Percentiles rank a stretch among this genome's conserved stretches.
These are phyloP conservation scores for Rhynchosporium agropyri DNA, from an alignment of 2,329 filamentous ascomycete species.

Conservation along the genomic window DNA sequence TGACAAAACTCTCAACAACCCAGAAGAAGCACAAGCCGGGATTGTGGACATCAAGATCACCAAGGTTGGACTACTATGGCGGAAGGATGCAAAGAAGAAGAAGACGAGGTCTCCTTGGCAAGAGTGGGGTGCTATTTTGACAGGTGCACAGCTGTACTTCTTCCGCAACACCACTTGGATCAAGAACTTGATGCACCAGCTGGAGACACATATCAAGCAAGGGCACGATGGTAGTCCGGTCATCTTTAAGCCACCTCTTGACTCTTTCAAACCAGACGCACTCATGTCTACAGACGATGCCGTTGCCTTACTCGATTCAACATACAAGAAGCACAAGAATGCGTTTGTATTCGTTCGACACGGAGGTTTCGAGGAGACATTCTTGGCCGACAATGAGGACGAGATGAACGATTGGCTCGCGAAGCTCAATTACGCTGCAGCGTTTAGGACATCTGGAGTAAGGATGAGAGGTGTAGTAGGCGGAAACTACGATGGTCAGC, in stretches of 20 bases:
- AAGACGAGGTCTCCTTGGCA: slow-evolving; percentile 96
- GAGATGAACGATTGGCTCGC: slow-evolving; percentile 97
- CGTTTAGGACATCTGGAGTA: slow-evolving; percentile 89
- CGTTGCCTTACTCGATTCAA: slow-evolving; percentile 82
- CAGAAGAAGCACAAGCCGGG: slow-evolving; percentile 83
- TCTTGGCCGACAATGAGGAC: slow-evolving; percentile 84
- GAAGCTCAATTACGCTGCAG: slow-evolving; percentile 93
- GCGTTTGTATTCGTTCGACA: slow-evolving; percentile 90
- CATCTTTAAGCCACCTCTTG: slow-evolving; percentile 86
- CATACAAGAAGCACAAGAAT: slow-evolving; percentile 94
- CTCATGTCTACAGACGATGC: slow-evolving; percentile 93
- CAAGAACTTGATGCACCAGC: slow-evolving; percentile 86
- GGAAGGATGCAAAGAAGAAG: slow-evolving; percentile 91
- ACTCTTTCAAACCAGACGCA: slow-evolving; percentile 91
- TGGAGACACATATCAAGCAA: slow-evolving; percentile 78
- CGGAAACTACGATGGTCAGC: slow-evolving; percentile 82
- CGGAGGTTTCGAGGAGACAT: slow-evolving; percentile 83
- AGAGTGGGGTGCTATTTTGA: slow-evolving; percentile 96
- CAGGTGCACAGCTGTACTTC: slow-evolving; percentile 95
- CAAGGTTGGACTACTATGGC: slow-evolving; percentile 92
- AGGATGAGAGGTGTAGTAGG: slow-evolving; percentile 86
- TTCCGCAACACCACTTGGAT: slow-evolving; percentile 94
- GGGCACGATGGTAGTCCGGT: slow-evolving; percentile 76
- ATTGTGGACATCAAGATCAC: slow-evolving; percentile 97
- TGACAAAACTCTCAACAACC: slow-evolving; percentile 81